A percentile compares a stretch with the other conserved stretches of the same genome.
Conservation (phyloP, 78 protist genomes). For the Guillardia theta region DNA sequence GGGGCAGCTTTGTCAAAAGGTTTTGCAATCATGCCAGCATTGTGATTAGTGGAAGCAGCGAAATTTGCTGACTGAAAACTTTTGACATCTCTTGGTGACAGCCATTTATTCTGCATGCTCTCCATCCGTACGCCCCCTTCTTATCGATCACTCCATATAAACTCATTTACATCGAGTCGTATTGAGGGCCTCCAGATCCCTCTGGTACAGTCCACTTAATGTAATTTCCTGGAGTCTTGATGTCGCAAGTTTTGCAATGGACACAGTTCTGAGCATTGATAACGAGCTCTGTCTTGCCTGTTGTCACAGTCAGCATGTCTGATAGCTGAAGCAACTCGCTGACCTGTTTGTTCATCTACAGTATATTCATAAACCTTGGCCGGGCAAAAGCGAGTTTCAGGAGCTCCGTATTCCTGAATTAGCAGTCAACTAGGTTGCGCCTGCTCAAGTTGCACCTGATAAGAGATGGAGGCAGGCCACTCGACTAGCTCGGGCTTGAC, state of each 20-base stretch:
- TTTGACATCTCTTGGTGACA: too few relatives aligned
- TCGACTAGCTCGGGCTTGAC: background rate
- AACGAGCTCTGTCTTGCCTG: conserved; percentile 58
- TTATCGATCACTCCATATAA: too few relatives aligned
- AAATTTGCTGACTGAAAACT: too few relatives aligned
- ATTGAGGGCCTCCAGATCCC: conserved; percentile 92
- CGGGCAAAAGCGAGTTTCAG: conserved; percentile 93
- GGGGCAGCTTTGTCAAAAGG: too few relatives aligned
- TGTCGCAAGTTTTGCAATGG: conserved; percentile 98
- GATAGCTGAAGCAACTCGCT: too few relatives aligned
- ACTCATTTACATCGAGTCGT: conserved; percentile 61
- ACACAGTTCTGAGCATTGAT: conserved; percentile 96
- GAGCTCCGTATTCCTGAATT: conserved; percentile 79
- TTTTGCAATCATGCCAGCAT: too few relatives aligned
- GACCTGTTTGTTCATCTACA: background rate
- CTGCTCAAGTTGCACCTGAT: background rate
- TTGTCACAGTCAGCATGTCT: too few relatives aligned
- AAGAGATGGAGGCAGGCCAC: background rate
- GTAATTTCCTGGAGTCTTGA: conserved; percentile 92
- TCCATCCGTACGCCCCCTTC: too few relatives aligned
- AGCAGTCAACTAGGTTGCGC: background rate
- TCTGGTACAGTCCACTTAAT: conserved; percentile 92
- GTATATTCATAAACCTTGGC: conserved; percentile 95
- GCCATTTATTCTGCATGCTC: too few relatives aligned
- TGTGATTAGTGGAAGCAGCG: too few relatives aligned